A percentile compares a stretch with the other conserved stretches of the same genome.
These are phyloP conservation scores for Picocystis sp. DNA, from an alignment of 163 green algal species.

Conservation along the genomic window DNA sequence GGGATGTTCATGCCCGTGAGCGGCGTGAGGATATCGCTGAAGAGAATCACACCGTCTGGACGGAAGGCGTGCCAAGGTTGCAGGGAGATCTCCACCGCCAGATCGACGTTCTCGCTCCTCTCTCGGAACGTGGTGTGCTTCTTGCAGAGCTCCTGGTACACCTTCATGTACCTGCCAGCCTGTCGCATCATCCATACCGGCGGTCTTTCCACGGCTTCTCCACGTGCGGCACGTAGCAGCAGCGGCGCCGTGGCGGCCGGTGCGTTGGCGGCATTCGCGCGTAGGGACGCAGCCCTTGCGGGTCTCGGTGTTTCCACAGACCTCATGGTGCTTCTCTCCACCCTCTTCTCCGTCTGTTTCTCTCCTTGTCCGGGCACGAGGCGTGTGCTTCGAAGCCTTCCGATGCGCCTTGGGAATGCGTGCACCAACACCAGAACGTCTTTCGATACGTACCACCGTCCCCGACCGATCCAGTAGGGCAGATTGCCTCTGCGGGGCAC, in stretches of 20 bases:
- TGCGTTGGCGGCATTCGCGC: background rate
- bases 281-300: background rate
- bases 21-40: conserved; percentile 90
- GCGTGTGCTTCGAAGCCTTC: too few relatives aligned
- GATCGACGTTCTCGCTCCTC: conserved; percentile 69
- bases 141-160: conserved; percentile 81
- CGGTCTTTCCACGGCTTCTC: conserved; percentile 60
- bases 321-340: too few relatives aligned
- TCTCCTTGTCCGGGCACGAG: too few relatives aligned
- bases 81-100: conserved; percentile 65
- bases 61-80: conserved; percentile 84
- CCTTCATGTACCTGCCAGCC: conserved; percentile 87
- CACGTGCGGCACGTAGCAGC: conserved; percentile 61
- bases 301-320: too few relatives aligned
- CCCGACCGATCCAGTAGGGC: too few relatives aligned
- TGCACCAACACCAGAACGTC: too few relatives aligned
- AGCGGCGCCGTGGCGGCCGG: conserved; percentile 34
- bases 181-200: conserved; percentile 95
- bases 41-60: conserved; percentile 88
- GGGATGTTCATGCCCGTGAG: conserved; percentile 86
- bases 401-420: too few relatives aligned
- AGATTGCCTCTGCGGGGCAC: too few relatives aligned
- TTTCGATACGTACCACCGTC: too few relatives aligned
- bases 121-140: conserved; percentile 81
- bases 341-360: too few relatives aligned